These are phyloP conservation scores for Eimeria maxima DNA, from an alignment of 169 alveolate genomes.

Conservation along the genomic window DNA sequence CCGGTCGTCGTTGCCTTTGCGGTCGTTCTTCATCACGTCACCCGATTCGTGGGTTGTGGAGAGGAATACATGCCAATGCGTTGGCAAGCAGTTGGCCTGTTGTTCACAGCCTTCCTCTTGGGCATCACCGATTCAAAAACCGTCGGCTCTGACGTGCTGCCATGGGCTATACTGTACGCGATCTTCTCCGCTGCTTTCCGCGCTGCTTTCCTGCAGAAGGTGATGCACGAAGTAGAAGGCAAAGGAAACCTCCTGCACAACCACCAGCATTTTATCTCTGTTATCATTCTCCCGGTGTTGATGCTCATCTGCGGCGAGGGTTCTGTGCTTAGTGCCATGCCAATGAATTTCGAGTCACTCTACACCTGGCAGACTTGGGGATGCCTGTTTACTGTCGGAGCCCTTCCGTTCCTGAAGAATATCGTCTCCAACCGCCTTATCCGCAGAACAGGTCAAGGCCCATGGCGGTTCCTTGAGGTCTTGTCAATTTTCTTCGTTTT, in stretches of 20 bases:
- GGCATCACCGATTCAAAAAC: constrained; percentile 95
- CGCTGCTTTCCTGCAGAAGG: constrained; percentile 95
- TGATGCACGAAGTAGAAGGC: constrained; percentile 95
- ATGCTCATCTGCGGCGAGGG: constrained; percentile 91
- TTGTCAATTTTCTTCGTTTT: constrained; percentile 94
- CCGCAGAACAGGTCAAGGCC: constrained; percentile 96
- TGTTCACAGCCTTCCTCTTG: constrained; percentile 92
- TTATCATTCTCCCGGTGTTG: constrained; percentile 92
- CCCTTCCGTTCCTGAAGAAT: constrained; percentile 95
- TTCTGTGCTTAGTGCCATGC: constrained; percentile 88
- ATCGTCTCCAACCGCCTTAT: constrained; percentile 95
- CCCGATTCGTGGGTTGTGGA: constrained; percentile 96
- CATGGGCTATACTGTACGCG: constrained; percentile 94
- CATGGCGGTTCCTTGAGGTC: constrained; percentile 96
- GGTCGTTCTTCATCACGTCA: constrained; percentile 96
- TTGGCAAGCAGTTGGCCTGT: constrained; percentile 93
- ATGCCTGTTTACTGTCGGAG: constrained; percentile 95
- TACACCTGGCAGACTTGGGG: constrained; percentile 96
- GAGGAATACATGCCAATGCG: constrained; percentile 95
- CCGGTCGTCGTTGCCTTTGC: constrained; percentile 96
- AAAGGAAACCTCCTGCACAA: constrained; percentile 95
- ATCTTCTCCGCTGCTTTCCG: constrained; percentile 95
- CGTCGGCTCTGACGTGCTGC: constrained; percentile 93
- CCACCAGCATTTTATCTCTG: constrained; percentile 95
- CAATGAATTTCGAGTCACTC: constrained; percentile 87